phyloP scores from a whole-genome alignment of 495 filamentous ascomycete species.

The Penicillium chermesinum region DNA sequence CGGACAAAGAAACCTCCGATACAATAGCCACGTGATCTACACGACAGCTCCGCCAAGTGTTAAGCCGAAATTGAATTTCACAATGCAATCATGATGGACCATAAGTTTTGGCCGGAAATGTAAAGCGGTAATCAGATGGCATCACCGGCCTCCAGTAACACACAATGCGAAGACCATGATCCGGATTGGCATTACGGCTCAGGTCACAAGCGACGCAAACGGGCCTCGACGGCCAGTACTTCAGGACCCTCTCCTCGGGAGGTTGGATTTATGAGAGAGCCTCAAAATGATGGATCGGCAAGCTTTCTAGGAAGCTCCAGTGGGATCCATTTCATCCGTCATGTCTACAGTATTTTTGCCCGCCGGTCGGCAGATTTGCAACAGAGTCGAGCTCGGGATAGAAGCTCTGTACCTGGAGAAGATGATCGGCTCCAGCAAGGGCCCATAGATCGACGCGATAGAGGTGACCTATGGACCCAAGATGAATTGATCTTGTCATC shows the following conservation, averaged over 20 bases:
- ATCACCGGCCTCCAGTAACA: slow-evolving; percentile 15
- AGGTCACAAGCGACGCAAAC: slow-evolving; percentile 28
- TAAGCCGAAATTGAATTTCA: background rate
- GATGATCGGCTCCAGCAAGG: slow-evolving; percentile 37
- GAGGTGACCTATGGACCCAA: slow-evolving; percentile 24
- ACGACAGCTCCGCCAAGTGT: background rate
- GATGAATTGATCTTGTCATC: slow-evolving; percentile 22
- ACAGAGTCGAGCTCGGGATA: slow-evolving; percentile 24
- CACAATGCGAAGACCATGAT: slow-evolving; percentile 15
- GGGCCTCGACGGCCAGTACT: slow-evolving; percentile 17
- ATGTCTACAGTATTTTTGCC: slow-evolving; percentile 42
- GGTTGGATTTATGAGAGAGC: slow-evolving; percentile 38
- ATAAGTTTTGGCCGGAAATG: too few species aligned
- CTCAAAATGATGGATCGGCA: slow-evolving; percentile 29
- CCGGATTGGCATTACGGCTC: slow-evolving; percentile 16
- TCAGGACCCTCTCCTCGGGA: slow-evolving; percentile 29
- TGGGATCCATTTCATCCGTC: slow-evolving; percentile 46
- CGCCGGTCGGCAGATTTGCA: slow-evolving; percentile 32
- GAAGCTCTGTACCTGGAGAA: slow-evolving; percentile 41
- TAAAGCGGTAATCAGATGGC: slow-evolving; percentile 7
- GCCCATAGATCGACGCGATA: slow-evolving; percentile 4
- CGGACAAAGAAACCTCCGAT: slow-evolving; percentile 11
- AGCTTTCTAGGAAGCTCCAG: slow-evolving; percentile 47
- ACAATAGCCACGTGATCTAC: slow-evolving; percentile 3
- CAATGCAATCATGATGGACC: background rate